phyloP scores from a whole-genome alignment of 73 alveolate species.

The Paramecium pentaurelia region DNA sequence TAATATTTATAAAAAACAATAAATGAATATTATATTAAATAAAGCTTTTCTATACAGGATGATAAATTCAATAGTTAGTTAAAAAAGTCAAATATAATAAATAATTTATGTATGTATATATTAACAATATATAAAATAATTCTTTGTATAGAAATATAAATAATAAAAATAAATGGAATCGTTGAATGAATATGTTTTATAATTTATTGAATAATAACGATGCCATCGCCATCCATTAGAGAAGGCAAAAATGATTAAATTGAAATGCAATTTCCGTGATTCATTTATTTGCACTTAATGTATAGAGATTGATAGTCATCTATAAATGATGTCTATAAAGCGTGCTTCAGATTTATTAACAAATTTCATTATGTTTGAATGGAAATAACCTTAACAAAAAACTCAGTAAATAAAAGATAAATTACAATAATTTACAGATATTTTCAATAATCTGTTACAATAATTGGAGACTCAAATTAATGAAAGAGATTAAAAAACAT shows the following conservation, averaged over 20 bases:
- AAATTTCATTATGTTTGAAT: not conserved
- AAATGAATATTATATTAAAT: too few relatives aligned
- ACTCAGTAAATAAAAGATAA: not conserved
- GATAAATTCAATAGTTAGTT: too few relatives aligned
- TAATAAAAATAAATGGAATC: not conserved
- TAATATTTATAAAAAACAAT: too few relatives aligned
- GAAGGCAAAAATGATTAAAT: not conserved
- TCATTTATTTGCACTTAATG: constrained; percentile 26
- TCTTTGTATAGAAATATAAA: not conserved
- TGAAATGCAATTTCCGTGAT: constrained; percentile 9
- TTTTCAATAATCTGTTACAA: not conserved
- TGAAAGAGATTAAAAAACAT: not conserved
- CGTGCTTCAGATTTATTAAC: constrained; percentile 23
- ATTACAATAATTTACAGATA: not conserved
- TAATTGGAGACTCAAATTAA: not conserved
- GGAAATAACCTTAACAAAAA: not conserved
- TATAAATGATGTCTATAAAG: not conserved
- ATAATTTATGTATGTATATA: too few relatives aligned
- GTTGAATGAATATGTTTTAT: constrained; percentile 21
- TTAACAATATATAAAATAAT: not conserved
- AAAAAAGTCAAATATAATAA: too few relatives aligned
- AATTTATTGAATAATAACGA: constrained; percentile 27
- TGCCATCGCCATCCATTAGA: constrained; percentile 27
- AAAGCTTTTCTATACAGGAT: too few relatives aligned
- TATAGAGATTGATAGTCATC: not conserved